Evolutionary conservation across 192 early-diverging fungal species (phyloP), one percentile per base, ranked within the genome.

Genomic region (Linnemannia schmuckeri): DNA sequence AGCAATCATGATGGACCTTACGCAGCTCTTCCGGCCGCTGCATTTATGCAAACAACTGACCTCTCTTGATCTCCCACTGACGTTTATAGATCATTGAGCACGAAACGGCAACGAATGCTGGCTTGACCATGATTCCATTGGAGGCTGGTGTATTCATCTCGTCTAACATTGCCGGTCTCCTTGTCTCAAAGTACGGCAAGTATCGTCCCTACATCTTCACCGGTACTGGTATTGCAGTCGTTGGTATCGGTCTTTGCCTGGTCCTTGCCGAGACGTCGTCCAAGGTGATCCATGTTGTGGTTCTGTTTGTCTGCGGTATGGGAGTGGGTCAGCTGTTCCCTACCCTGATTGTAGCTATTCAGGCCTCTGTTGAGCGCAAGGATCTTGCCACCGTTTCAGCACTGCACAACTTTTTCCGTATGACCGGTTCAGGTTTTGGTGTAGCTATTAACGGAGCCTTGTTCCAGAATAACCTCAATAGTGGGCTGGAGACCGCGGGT

Each of bases 81-180:
- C n/a, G 3, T 10, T 12, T 13, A 47, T 74, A 87, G 85, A 81
- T 87, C 47, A 94, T 96, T n/a, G 87, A 91, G 68, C 93, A 94
- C 76, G 92, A 94, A 44, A 86, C 91, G 30, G 94, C 97, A 6
- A 96, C 94, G 24, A 84, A 91, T 15, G 93, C 96, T 7, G 97
- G 97, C n/a, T 72, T 96, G 54, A 88, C 92, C 17, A 84, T 93
- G 77, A 90, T 97, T 70, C 96, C 96, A 1, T 91, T 96, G 41
- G 92, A 96, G 37, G 78, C 93, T 15, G 93, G 94, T 33, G 89
- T 94, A 41, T 93, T 96, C 46, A 70, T 96, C n/a, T 84, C 93
- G 24, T 93, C 92, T 42, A 93, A 97, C 68, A 24, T 80, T 0
- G 90, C 89, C 33, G 97, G 97, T 24, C 88, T 94, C 24, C 61